A percentile compares a stretch with the other conserved stretches of the same genome.
These are phyloP conservation scores for Teunomyces atbi DNA, from an alignment of 805 yeast genomes.

Conservation along the genomic window DNA sequence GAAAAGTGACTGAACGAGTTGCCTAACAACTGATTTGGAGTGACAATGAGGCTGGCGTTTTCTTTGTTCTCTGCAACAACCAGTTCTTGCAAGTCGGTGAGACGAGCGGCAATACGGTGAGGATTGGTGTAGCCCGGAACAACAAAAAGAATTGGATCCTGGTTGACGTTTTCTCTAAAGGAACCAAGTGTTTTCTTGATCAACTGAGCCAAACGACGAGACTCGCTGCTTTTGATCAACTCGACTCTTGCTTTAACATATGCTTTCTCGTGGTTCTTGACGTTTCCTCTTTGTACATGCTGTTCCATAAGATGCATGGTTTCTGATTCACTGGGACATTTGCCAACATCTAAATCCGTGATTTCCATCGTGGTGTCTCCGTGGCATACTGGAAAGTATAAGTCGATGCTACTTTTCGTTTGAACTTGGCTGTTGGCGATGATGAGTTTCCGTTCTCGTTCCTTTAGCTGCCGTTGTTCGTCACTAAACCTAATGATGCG, in stretches of 20 bases:
- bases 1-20: conserved; percentile 6
- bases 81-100: background rate
- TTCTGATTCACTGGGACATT: conserved; percentile 7
- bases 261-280: conserved; percentile 14
- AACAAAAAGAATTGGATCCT: conserved; percentile 12
- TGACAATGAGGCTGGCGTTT: conserved; percentile 6
- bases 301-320: conserved; percentile 9
- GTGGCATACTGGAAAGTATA: background rate
- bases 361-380: background rate
- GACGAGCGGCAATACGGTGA: conserved; percentile 1
- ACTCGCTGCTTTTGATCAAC: background rate
- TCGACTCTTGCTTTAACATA: conserved; percentile 10
- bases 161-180: conserved; percentile 6
- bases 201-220: background rate
- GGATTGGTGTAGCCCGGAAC: conserved; percentile 16
- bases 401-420: background rate
- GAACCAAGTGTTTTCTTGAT: background rate
- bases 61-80: background rate
- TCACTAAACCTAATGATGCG: conserved; percentile 16
- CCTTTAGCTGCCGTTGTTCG: conserved; percentile 14
- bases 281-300: conserved; percentile 10
- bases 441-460: conserved; percentile 13
- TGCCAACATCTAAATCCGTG: conserved; percentile 9
- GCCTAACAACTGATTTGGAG: conserved; percentile 16
- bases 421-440: conserved; percentile 3